Evolutionary conservation across 2,329 filamentous ascomycete genomes (phyloP), one percentile per base, ranked within the genome.

Genomic region (Cercospora citrullina): DNA sequence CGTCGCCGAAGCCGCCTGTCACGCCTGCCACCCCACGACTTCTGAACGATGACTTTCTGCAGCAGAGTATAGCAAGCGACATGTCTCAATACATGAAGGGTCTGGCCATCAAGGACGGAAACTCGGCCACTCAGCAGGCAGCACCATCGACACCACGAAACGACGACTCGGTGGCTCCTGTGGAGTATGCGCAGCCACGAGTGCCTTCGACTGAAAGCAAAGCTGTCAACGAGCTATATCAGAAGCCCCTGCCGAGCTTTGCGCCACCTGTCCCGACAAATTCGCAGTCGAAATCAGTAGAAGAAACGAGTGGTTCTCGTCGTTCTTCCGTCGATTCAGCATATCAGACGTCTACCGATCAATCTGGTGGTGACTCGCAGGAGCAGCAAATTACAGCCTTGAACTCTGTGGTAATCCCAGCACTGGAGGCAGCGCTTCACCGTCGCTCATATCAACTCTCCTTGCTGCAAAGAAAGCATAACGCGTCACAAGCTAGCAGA

Each of bases 391-490:
- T 96, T 23, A 95, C 96, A 63, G 93, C 94, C 2, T 85, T 97
- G 1, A 92, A 91, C 76, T 92, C 94, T 73, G 94, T 99, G 61
- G 92, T 99, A 42, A 89, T 98, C 70, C 95, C 95, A 0, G 94
- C 95, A 1, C 86, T 99, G 1, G 93, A 97, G 79, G 91, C 95
- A 72, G 93, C 95, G 7, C 87, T 98, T 21, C 92, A 93, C 78
- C 87, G 95, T 62, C 90, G 95, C 63, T 82, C 82, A 28, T 86
- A 87, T 73, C 84, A 86, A 64, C 80, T 90, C 63, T 84, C 85
- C 60, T 84, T 87, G 45, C 80, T 90, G 63, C 87, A 87, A 75
- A 78, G 75, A 64, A 75, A 72, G 33, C 64, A 72, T 64, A 72
- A 69, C 55, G 60, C 67, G 45, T 61, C 72, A 69, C 74, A 66